These are phyloP conservation scores for Grosmannia huntii DNA, from an alignment of 2,329 filamentous ascomycete genomes.

Conservation along the genomic window DNA sequence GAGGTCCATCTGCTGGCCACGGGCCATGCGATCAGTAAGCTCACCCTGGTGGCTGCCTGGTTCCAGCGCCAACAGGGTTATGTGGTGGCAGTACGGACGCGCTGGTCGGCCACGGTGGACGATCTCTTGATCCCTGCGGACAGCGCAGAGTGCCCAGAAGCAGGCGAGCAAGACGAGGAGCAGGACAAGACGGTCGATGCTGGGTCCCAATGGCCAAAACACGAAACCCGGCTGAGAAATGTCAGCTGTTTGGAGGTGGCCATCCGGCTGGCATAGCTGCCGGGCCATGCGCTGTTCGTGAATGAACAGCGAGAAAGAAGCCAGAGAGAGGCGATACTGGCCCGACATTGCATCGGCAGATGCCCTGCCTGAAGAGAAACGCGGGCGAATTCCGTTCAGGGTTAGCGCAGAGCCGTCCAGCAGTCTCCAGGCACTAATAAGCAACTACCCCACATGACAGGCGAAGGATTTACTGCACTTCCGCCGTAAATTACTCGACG, in stretches of 20 bases:
- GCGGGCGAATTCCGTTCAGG: no score
- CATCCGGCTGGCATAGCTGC: not conserved
- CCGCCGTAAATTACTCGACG: not conserved
- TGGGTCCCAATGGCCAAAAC: not conserved
- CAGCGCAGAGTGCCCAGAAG: not conserved
- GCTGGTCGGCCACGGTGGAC: constrained; percentile 53
- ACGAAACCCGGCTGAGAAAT: constrained; percentile 2
- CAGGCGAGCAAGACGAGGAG: not conserved
- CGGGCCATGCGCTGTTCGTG: constrained; percentile 4
- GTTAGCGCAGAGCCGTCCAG: not conserved
- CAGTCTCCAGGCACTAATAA: not conserved
- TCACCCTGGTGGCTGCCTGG: constrained; percentile 48
- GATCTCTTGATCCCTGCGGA: constrained; percentile 40
- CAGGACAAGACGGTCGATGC: not conserved
- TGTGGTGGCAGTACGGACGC: constrained; percentile 45
- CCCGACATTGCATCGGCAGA: no score
- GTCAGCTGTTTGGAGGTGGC: constrained; percentile 10
- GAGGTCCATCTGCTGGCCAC: constrained; percentile 36
- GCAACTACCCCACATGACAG: not conserved
- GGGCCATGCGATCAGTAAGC: constrained; percentile 53
- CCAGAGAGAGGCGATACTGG: no score
- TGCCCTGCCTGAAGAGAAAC: no score
- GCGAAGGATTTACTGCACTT: not conserved
- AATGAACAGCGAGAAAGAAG: no score
- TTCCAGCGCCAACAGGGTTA: constrained; percentile 51